Evolutionary conservation across 2,329 filamentous ascomycete genomes (phyloP).

Genomic region (Paraphoma chrysanthemicola): DNA sequence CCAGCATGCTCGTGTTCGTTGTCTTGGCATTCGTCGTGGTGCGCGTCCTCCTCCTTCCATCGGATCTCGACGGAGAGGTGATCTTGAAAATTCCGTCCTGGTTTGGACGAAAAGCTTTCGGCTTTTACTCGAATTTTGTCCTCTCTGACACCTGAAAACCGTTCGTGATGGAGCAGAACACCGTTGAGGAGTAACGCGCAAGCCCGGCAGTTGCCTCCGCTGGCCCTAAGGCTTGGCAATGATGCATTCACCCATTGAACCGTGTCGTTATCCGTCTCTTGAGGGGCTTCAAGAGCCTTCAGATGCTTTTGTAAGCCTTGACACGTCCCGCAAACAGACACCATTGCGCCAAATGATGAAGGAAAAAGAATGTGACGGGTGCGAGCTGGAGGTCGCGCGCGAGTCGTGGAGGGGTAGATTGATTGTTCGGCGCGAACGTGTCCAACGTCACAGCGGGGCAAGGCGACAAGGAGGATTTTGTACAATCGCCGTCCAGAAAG

Average conservation of each 20-base stretch:
- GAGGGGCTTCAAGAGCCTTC: constrained; percentile 19
- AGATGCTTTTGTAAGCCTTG: constrained; percentile 43
- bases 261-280: constrained; percentile 20
- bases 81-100: constrained; percentile 27
- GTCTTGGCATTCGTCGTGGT: constrained; percentile 23
- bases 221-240: constrained; percentile 36
- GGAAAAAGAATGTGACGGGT: not conserved
- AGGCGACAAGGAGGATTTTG: constrained; percentile 5
- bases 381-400: constrained; percentile 7
- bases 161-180: constrained; percentile 40
- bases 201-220: constrained; percentile 37
- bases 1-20: constrained; percentile 28
- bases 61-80: constrained; percentile 45
- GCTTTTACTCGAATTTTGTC: constrained; percentile 33
- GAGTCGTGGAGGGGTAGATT: constrained; percentile 16
- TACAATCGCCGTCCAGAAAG: not conserved
- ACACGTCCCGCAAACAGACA: constrained; percentile 41
- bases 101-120: constrained; percentile 30
- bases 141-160: constrained; percentile 34
- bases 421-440: constrained; percentile 1
- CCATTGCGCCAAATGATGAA: constrained; percentile 25
- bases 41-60: constrained; percentile 29
- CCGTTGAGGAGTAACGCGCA: constrained; percentile 44
- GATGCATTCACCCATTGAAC: constrained; percentile 37
- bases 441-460: constrained; percentile 17